phyloP scores from a whole-genome alignment of 2,329 filamentous ascomycete species.

The Ascochyta viciae-villosae region DNA sequence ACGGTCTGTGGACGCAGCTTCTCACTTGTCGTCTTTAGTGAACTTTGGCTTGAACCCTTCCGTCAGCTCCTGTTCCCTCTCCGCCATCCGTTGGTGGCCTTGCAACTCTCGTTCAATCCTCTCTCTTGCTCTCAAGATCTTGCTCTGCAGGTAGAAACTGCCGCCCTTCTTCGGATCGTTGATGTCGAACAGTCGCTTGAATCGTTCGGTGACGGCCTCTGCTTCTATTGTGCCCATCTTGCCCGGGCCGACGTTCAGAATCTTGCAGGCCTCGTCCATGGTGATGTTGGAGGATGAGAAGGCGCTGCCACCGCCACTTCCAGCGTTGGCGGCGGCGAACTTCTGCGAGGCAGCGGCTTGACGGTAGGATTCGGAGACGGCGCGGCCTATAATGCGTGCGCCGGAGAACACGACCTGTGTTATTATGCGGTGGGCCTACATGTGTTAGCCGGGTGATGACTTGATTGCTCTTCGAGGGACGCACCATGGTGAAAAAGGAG shows the following conservation, averaged over 20 bases:
- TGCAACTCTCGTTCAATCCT: conserved; percentile 87
- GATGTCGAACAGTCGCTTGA: conserved; percentile 92
- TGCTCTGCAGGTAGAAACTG: conserved; percentile 98
- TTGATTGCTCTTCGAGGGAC: conserved; percentile 1
- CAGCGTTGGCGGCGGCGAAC: conserved; percentile 75
- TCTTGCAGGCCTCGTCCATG: conserved; percentile 95
- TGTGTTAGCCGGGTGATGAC: conserved; percentile 30
- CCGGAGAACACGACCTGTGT: conserved; percentile 91
- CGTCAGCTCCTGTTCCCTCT: conserved; percentile 77
- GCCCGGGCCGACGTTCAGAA: conserved; percentile 93
- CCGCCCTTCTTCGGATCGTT: conserved; percentile 97
- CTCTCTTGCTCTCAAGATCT: conserved; percentile 89
- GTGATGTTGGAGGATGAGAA: conserved; percentile 77
- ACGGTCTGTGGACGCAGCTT: neutral
- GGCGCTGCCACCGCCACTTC: conserved; percentile 54
- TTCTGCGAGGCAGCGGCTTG: conserved; percentile 88
- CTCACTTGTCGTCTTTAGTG: conserved; percentile 72
- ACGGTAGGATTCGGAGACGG: conserved; percentile 92
- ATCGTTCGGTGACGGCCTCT: conserved; percentile 81
- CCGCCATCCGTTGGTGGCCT: conserved; percentile 72
- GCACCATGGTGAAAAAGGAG: conserved; percentile 35
- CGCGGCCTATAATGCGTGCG: conserved; percentile 88
- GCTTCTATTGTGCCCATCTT: conserved; percentile 77
- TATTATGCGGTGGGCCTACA: conserved; percentile 90
- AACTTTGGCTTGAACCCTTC: conserved; percentile 95